These are phyloP conservation scores for Choricystis sp. DNA, from an alignment of 139 green algal genomes.

Conservation along the genomic window DNA sequence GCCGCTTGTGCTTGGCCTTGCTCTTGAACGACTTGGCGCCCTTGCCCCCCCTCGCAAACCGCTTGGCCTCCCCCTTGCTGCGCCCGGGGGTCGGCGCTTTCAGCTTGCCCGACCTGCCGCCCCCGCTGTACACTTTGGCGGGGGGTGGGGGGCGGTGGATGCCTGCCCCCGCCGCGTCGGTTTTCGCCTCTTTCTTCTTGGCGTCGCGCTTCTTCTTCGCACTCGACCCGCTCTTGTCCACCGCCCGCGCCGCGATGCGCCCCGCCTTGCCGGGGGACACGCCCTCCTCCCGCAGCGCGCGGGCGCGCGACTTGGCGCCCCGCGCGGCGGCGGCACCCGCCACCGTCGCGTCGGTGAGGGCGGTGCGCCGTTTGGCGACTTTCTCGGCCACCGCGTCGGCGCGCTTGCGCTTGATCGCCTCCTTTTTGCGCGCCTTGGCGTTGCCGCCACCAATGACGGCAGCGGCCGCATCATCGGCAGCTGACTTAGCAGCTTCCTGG, in stretches of 20 bases:
- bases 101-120: neutral
- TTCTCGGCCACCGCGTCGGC: conserved; percentile 11
- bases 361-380: conserved; percentile 8
- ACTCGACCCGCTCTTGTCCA: conserved; percentile 24
- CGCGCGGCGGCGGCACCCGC: neutral
- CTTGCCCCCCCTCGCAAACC: conserved; percentile 38
- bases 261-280: conserved; percentile 24
- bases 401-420: conserved; percentile 14
- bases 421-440: conserved; percentile 4
- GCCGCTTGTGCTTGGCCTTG: conserved; percentile 48
- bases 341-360: conserved; percentile 5
- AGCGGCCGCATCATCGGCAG: conserved; percentile 9
- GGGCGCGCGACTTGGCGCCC: neutral
- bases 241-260: conserved; percentile 31
- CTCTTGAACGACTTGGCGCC: conserved; percentile 58
- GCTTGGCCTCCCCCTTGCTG: conserved; percentile 30
- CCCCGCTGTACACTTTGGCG: neutral
- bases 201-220: conserved; percentile 11
- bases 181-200: neutral
- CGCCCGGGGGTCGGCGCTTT: neutral
- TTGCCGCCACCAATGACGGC: neutral
- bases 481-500: conserved; percentile 17
- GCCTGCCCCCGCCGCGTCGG: neutral
- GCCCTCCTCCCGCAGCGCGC: conserved; percentile 10
- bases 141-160: neutral